Evolutionary conservation across 352 stramenopile genomes (phyloP).

Genomic region (Globisporangium cystogenes): DNA sequence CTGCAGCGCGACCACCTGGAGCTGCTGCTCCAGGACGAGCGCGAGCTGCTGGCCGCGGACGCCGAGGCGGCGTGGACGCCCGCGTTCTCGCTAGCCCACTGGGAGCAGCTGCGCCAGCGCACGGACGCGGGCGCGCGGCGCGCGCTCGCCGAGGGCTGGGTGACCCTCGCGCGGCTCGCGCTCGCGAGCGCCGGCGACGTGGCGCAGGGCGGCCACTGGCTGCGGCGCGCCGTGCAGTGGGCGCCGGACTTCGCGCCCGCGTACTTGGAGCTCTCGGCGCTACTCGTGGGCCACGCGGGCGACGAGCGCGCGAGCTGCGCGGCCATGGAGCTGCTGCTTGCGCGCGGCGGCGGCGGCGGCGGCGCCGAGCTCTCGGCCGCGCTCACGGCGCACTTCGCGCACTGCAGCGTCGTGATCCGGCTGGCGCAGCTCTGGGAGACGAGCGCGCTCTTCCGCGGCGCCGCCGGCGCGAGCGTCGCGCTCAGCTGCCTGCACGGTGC

Average conservation of each 20-base stretch:
- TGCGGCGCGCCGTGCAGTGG: slow-evolving; percentile 22
- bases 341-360: neutral
- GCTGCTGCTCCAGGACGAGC: slow-evolving; percentile 13
- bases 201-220: slow-evolving; percentile 16
- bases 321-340: slow-evolving; percentile 21
- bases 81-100: slow-evolving; percentile 13
- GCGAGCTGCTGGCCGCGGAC: slow-evolving; percentile 5
- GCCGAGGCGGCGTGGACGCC: slow-evolving; percentile 15
- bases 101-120: slow-evolving; percentile 12
- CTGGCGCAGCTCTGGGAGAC: slow-evolving; percentile 19
- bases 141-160: slow-evolving; percentile 16
- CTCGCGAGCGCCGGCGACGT: slow-evolving; percentile 10
- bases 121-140: slow-evolving; percentile 4
- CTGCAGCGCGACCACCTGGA: slow-evolving; percentile 8
- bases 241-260: slow-evolving; percentile 16
- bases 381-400: slow-evolving; percentile 19
- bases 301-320: slow-evolving; percentile 19
- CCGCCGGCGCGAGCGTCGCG: slow-evolving; percentile 11
- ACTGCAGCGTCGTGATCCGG: slow-evolving; percentile 20
- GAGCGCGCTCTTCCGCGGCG: slow-evolving; percentile 11
- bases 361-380: neutral
- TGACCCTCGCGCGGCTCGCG: slow-evolving; percentile 9
- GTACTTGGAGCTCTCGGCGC: slow-evolving; percentile 15
- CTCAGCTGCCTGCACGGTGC: slow-evolving; percentile 17
- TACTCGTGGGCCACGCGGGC: slow-evolving; percentile 8